A percentile compares a stretch with the other conserved stretches of the same genome.
Evolutionary conservation across 208 protist species (phyloP).

Genomic region (Jaenimonas drosophilae): DNA sequence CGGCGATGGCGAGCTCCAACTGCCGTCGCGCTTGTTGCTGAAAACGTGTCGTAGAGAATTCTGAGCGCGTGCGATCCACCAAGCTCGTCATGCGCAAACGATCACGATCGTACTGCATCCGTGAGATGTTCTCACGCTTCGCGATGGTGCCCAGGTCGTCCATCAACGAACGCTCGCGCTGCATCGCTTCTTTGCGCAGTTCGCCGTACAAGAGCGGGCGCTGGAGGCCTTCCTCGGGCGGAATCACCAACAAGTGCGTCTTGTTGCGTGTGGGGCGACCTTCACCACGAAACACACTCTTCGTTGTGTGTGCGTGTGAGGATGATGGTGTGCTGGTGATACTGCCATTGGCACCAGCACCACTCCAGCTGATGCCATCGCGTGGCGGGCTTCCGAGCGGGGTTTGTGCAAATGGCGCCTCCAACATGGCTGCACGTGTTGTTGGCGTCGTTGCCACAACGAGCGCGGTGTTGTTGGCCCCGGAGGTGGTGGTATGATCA

Average conservation of each 20-base stretch:
- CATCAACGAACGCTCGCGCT: conserved; percentile 14
- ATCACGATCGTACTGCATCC: conserved; percentile 20
- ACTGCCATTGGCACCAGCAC: too few species aligned
- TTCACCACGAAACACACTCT: not conserved
- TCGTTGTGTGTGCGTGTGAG: too few species aligned
- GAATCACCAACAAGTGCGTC: conserved; percentile 19
- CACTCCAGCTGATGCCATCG: too few species aligned
- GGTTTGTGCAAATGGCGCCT: too few species aligned
- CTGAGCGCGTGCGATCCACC: conserved; percentile 3
- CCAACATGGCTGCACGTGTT: not conserved
- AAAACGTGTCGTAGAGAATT: conserved; percentile 3
- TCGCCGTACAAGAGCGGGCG: conserved; percentile 24
- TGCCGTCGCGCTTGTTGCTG: conserved; percentile 5
- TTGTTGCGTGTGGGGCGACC: not conserved
- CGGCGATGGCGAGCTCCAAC: not conserved
- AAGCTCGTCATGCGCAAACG: conserved; percentile 11
- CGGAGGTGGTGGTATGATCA: too few species aligned
- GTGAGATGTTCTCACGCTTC: conserved; percentile 21
- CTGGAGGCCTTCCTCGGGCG: conserved; percentile 13
- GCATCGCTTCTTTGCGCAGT: conserved; percentile 16
- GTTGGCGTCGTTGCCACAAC: not conserved
- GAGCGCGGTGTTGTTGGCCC: too few species aligned
- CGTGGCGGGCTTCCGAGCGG: too few species aligned
- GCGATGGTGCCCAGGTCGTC: conserved; percentile 15
- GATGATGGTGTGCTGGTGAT: too few species aligned